Evolutionary conservation across 495 filamentous ascomycete genomes (phyloP), one percentile per base, ranked within the genome.

Genomic region (Neurospora sublineolata): DNA sequence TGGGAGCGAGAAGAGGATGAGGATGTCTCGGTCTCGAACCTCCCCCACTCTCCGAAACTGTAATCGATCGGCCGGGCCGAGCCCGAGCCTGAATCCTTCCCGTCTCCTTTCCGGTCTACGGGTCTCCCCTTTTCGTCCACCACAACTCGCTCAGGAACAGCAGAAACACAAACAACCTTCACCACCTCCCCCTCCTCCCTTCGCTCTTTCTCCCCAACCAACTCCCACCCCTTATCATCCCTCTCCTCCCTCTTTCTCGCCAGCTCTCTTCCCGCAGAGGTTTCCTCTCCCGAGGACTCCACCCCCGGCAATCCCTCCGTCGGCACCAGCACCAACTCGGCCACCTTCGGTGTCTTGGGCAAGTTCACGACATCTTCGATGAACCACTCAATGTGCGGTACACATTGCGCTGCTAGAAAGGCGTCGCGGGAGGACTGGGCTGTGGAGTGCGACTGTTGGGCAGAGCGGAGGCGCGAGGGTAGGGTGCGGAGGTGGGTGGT

Each of bases 301-400:
- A 73, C 75, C 3, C 68, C 52, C 0, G 83, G 77, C 0, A 84
- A 76, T 1, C 78, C 80, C 4, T 71, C 68, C 0, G 67, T 79
- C 1, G 84, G 84, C 3, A 85, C 80, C 33, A 85, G 72, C 20
- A 77, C 81, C 38, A 84, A 74, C 68, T 82, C 80, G 2, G 79
- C 82, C 4, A 79, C 39, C 6, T 70, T 20, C 5, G 77, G 75
- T 6, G 73, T 67, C 3, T 36, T 67, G 30, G 74, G 72, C 36
- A 71, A 68, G 18, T 68, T 44, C 27, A 74, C 75, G 16, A 84
- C 70, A 9, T 80, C 76, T 37, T 73, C 72, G 18, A 85, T 69
- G 71, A 85, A 84, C 37, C 73, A 58, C 52, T 83, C 79, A 67
- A 85, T 73, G 41, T 76, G 72, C 12, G 82, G 82, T 1, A 82